A percentile compares a stretch with the other conserved stretches of the same genome.
Conservation (phyloP, 1,284 basidiomycete genomes). For the Vanrija humicola region DNA sequence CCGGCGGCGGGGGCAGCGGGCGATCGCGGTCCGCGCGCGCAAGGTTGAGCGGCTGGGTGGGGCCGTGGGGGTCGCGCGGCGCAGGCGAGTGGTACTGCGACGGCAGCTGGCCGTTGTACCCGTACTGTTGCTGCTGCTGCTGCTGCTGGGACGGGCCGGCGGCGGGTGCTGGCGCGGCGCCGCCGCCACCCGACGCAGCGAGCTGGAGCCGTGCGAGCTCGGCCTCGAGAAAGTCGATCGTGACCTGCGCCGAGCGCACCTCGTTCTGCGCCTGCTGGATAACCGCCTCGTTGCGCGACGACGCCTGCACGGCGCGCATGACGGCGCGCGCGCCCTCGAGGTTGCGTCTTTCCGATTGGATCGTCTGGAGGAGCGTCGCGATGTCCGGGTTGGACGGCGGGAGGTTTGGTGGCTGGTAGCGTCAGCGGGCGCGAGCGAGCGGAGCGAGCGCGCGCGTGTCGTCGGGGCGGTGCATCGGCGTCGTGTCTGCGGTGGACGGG, state of each 20-base stretch:
- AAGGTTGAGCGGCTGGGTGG: conserved; percentile 7
- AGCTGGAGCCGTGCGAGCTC: conserved; percentile 46
- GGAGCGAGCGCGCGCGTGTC: not conserved
- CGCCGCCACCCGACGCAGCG: not conserved
- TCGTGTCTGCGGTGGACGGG: too few species aligned
- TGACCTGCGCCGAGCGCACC: conserved; percentile 44
- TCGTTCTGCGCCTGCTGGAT: conserved; percentile 50
- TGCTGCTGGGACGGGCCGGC: not conserved
- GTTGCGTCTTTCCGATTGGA: conserved; percentile 46
- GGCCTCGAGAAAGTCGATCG: conserved; percentile 47
- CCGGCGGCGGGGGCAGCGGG: conserved; percentile 9
- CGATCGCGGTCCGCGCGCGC: conserved; percentile 3
- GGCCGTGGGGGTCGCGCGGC: not conserved
- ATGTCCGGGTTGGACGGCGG: conserved; percentile 27
- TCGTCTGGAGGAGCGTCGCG: conserved; percentile 40
- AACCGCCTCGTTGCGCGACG: conserved; percentile 47
- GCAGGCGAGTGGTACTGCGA: not conserved
- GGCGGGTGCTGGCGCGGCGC: not conserved
- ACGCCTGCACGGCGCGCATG: conserved; percentile 47
- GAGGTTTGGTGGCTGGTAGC: conserved; percentile 22
- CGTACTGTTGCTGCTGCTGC: too few species aligned
- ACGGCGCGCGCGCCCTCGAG: conserved; percentile 49
- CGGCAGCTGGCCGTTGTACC: not conserved
- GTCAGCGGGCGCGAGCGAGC: not conserved
- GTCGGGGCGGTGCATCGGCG: not conserved